Conservation (phyloP, 1,139 yeast species). For the Scheffersomyces quercinus region DNA sequence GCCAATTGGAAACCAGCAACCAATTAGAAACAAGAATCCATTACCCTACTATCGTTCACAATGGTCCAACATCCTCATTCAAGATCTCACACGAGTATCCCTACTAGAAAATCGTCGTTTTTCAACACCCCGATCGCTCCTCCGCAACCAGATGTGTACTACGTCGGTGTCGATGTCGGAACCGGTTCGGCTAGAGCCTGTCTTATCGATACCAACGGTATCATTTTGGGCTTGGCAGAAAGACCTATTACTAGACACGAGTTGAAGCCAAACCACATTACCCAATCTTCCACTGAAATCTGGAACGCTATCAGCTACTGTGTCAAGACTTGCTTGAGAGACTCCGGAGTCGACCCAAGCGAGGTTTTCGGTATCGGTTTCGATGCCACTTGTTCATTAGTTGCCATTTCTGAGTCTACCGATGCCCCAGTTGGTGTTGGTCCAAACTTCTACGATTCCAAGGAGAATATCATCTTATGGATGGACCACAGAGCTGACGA, state of each 20-base stretch:
- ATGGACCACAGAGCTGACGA: slow-evolving; percentile 96
- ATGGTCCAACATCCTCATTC: slow-evolving; percentile 1
- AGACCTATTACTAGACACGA: slow-evolving; percentile 77
- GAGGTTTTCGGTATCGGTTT: slow-evolving; percentile 86
- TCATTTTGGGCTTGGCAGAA: slow-evolving; percentile 78
- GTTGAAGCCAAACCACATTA: slow-evolving; percentile 66
- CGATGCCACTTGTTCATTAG: slow-evolving; percentile 96
- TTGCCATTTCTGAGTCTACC: slow-evolving; percentile 65
- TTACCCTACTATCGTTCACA: no score
- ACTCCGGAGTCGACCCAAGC: slow-evolving; percentile 67
- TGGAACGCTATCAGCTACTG: slow-evolving; percentile 89
- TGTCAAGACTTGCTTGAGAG: slow-evolving; percentile 70
- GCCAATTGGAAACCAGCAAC: no score
- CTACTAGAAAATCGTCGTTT: slow-evolving; percentile 41
- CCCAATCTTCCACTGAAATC: slow-evolving; percentile 89
- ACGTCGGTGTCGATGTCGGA: slow-evolving; percentile 95
- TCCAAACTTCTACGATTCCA: slow-evolving; percentile 73
- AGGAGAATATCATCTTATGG: slow-evolving; percentile 89
- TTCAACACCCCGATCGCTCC: slow-evolving; percentile 39
- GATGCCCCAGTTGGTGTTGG: slow-evolving; percentile 87
- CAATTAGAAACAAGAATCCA: no score
- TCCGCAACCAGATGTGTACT: slow-evolving; percentile 57
- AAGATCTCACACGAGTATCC: slow-evolving; percentile 40
- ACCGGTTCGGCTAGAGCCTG: slow-evolving; percentile 98
- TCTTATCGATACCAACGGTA: slow-evolving; percentile 78